phyloP scores from a whole-genome alignment of 169 alveolate species.

The Plasmodium fragile region DNA sequence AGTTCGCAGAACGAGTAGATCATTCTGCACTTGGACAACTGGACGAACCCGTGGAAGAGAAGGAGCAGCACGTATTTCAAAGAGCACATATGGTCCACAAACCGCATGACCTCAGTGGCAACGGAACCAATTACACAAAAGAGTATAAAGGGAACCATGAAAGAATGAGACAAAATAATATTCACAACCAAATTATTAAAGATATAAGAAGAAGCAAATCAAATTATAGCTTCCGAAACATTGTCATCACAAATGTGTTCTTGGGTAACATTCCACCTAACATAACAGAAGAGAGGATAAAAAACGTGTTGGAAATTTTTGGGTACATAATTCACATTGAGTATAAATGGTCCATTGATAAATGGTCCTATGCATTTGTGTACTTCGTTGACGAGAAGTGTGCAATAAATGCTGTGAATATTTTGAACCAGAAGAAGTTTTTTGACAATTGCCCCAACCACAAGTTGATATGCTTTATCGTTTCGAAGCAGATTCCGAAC shows the following conservation, averaged over 20 bases:
- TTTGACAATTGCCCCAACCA: conserved; percentile 82
- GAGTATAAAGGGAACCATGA: conserved; percentile 27
- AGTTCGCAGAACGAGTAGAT: neutral
- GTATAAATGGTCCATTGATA: conserved; percentile 79
- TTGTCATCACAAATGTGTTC: conserved; percentile 78
- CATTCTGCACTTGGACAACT: neutral
- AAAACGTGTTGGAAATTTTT: conserved; percentile 74
- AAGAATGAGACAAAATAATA: conserved; percentile 33
- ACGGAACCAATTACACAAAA: neutral
- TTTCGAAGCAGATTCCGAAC: conserved; percentile 80
- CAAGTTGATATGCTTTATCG: conserved; percentile 78
- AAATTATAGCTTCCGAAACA: conserved; percentile 23
- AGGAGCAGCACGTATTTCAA: neutral
- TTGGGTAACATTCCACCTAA: conserved; percentile 87
- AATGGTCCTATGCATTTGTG: conserved; percentile 84
- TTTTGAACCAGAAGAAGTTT: conserved; percentile 77
- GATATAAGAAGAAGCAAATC: conserved; percentile 30
- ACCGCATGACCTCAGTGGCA: neutral
- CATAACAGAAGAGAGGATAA: conserved; percentile 80
- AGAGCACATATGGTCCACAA: neutral
- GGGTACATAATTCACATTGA: conserved; percentile 77
- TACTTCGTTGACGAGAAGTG: conserved; percentile 78
- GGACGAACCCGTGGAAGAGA: neutral
- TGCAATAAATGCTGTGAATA: conserved; percentile 81
- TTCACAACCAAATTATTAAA: conserved; percentile 21